Percentiles rank a stretch among this genome's conserved stretches.
These are phyloP conservation scores for Aegilops tauschii DNA, from an alignment of 176 grass and related monocot species.

Conservation along the genomic window DNA sequence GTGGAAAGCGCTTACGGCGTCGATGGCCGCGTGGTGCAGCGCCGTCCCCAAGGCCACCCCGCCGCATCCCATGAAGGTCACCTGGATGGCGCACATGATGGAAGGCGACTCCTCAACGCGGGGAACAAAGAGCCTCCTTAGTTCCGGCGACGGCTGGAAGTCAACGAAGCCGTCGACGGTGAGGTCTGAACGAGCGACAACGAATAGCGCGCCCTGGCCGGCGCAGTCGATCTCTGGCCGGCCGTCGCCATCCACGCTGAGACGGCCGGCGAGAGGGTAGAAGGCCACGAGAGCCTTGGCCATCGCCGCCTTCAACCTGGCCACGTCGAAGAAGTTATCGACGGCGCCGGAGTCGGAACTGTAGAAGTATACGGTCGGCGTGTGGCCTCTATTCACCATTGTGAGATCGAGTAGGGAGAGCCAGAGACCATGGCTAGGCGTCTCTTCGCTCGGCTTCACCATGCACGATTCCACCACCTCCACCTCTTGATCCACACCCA, in stretches of 20 bases:
- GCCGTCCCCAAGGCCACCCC: background rate
- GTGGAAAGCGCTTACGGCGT: background rate
- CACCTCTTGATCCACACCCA: background rate
- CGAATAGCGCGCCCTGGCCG: background rate
- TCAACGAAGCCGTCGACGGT: background rate
- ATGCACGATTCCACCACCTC: background rate
- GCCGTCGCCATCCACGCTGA: background rate
- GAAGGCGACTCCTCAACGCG: background rate
- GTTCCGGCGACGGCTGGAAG: background rate
- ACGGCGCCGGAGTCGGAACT: background rate
- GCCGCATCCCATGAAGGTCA: background rate
- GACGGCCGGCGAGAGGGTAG: background rate
- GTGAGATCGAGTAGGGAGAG: background rate
- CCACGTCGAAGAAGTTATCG: background rate
- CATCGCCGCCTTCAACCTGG: background rate
- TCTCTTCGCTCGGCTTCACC: background rate
- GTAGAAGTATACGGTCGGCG: background rate
- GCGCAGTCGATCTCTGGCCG: background rate
- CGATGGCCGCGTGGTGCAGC: background rate
- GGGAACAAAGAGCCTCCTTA: background rate
- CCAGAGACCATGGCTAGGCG: background rate
- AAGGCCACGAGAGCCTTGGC: background rate
- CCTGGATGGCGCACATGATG: background rate
- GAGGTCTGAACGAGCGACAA: background rate
- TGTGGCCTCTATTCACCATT: background rate